phyloP scores from a whole-genome alignment of 202 grass and related monocot genomes.

The Brachypodium distachyon region DNA sequence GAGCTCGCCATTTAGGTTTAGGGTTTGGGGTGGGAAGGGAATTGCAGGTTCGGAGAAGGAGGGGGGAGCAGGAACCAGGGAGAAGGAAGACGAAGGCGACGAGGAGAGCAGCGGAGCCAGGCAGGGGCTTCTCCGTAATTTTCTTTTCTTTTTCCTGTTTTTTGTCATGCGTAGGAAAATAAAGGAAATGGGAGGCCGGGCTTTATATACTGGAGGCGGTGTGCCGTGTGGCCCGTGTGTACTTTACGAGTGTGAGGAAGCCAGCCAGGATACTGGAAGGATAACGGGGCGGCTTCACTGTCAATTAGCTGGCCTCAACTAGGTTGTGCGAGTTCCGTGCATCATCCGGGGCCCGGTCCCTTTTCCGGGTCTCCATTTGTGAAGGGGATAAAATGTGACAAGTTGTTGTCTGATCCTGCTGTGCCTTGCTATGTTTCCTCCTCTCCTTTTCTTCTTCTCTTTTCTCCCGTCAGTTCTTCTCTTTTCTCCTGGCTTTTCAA shows the following conservation, averaged over 20 bases:
- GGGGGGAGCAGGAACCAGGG: not conserved
- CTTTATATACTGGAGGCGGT: conserved; percentile 15
- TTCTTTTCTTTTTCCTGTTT: not conserved
- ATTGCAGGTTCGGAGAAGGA: conserved; percentile 3
- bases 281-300: conserved; percentile 2
- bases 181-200: not conserved
- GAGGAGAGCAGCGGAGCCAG: not conserved
- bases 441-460: not conserved
- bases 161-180: conserved; percentile 9
- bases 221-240: too few relatives aligned
- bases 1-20: conserved; percentile 33
- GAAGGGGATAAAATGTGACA: not conserved
- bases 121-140: conserved; percentile 15
- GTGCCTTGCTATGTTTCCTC: not conserved
- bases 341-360: not conserved
- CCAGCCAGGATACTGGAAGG: conserved; percentile 31
- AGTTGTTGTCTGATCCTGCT: not conserved
- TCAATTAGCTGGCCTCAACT: conserved; percentile 49
- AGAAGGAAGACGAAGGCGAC: conserved; percentile 7
- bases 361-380: too few relatives aligned
- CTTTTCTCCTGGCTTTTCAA: too few relatives aligned
- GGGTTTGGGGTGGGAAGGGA: conserved; percentile 49
- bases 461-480: too few relatives aligned
- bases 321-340: not conserved
- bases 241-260: conserved; percentile 21